phyloP scores from a whole-genome alignment of 257 asterid species.

The Solanum chiquidenum region DNA sequence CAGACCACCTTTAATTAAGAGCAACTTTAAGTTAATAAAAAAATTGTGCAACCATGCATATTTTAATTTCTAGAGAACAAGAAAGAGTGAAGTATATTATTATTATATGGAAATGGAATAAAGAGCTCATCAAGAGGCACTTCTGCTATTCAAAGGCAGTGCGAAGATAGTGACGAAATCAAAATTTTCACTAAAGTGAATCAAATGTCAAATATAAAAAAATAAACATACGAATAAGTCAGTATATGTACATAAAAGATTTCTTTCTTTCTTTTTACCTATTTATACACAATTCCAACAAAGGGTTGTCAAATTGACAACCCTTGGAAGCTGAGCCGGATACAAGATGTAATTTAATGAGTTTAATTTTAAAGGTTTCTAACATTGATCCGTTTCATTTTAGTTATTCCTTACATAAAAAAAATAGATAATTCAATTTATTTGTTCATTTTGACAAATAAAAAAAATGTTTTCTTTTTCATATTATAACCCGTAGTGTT shows the following conservation, averaged over 20 bases:
- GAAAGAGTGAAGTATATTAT: not conserved
- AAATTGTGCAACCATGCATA: not conserved
- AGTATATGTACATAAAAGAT: too few species aligned
- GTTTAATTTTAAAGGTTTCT: not conserved
- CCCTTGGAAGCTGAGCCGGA: not conserved
- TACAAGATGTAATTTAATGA: not conserved
- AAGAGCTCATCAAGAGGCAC: not conserved
- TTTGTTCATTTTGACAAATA: too few species aligned
- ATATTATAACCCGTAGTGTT: not conserved
- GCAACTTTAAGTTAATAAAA: not conserved
- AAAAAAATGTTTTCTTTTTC: too few species aligned
- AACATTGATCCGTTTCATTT: not conserved
- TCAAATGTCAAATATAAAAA: too few species aligned
- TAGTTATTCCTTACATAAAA: too few species aligned
- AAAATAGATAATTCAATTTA: too few species aligned
- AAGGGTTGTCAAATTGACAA: not conserved
- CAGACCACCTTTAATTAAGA: not conserved
- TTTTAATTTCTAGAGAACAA: not conserved
- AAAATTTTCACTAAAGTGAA: too few species aligned
- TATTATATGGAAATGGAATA: not conserved
- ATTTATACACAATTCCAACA: not conserved
- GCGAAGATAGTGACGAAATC: accelerated
- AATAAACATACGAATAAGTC: too few species aligned
- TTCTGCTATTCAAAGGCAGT: too few species aligned
- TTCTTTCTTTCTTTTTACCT: not conserved